Evolutionary conservation across 179 eudicot genomes (phyloP).

Genomic region (Carnegiea gigantea): DNA sequence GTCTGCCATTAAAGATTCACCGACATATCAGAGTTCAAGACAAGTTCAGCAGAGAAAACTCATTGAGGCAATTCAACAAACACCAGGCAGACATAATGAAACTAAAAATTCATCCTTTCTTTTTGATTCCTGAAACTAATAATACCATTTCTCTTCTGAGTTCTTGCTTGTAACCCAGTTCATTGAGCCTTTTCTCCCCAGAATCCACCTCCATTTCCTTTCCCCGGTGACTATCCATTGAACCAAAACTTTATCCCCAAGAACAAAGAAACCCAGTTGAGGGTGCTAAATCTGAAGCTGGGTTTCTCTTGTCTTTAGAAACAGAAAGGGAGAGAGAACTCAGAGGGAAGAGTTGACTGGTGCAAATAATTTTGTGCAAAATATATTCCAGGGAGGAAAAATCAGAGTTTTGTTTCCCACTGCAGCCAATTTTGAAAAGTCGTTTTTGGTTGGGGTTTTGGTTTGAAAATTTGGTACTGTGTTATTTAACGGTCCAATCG

Average conservation of each 20-base stretch:
- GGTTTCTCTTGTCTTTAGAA: slow-evolving; percentile 6
- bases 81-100: neutral
- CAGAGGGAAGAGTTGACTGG: slow-evolving; percentile 24
- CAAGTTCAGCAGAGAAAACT: neutral
- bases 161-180: slow-evolving; percentile 73
- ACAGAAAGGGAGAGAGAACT: slow-evolving; percentile 15
- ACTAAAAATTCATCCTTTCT: neutral
- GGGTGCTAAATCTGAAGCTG: slow-evolving; percentile 13
- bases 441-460: slow-evolving; percentile 9
- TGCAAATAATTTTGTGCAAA: slow-evolving; percentile 9
- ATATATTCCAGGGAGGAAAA: slow-evolving; percentile 11
- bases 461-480: slow-evolving; percentile 1
- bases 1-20: slow-evolving; percentile 35
- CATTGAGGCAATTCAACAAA: neutral
- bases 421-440: slow-evolving; percentile 34
- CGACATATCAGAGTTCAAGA: neutral
- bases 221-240: slow-evolving; percentile 23
- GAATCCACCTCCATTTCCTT: slow-evolving; percentile 43
- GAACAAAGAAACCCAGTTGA: slow-evolving; percentile 22
- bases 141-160: slow-evolving; percentile 68
- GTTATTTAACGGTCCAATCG: slow-evolving; percentile 13
- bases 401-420: slow-evolving; percentile 4
- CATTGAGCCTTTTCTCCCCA: slow-evolving; percentile 68
- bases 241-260: neutral
- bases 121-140: too few species aligned